Evolutionary conservation across 495 filamentous ascomycete species (phyloP), one percentile per base, ranked within the genome.

Genomic region (Cryomyces minteri): DNA sequence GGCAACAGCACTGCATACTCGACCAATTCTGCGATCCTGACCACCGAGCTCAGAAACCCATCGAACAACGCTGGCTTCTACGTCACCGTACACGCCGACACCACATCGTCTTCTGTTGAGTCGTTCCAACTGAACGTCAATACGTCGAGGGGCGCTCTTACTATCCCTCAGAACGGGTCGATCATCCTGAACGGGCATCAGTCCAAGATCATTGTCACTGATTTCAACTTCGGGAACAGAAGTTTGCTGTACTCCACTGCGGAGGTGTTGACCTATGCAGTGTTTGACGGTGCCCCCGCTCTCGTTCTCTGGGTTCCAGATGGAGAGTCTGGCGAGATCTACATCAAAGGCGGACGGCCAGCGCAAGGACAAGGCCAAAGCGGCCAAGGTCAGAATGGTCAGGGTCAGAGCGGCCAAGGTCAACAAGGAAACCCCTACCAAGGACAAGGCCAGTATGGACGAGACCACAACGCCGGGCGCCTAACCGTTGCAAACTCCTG

Each of bases 171-270:
- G 43, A 52, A 62, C 14, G 55, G 60, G 6, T 49, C 54, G 4
- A 62, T 74, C 42, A 54, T 64, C 5, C 62, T 79, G 12, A 74
- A 74, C 51, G 74, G 74, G 4, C 67, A 72, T 25, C 69, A 75
- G 44, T 67, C 72, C 8, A 77, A 79, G 59, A 76, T 79, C 34
- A 43, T 76, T 25, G 67, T 74, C 4, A 77, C 73, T 0, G 74
- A 77, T 49, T 77, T 74, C 48, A 54, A 44, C 4, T 65, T 77
- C 32, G 72, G 68, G 1, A 53, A 57, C 6, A 54, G 68, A 39
- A 72, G 54, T 10, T 53, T 79, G 6, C 60, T 76, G 1, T 79
- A 79, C 52, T 76, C 73, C 2, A 77, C 74, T 4, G 71, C 73
- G 0, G 74, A 79, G 41, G 61, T 79, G 7, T 50, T 76, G 10